These are phyloP conservation scores for Babesia bigemina DNA, from an alignment of 169 alveolate species.

Conservation along the genomic window DNA sequence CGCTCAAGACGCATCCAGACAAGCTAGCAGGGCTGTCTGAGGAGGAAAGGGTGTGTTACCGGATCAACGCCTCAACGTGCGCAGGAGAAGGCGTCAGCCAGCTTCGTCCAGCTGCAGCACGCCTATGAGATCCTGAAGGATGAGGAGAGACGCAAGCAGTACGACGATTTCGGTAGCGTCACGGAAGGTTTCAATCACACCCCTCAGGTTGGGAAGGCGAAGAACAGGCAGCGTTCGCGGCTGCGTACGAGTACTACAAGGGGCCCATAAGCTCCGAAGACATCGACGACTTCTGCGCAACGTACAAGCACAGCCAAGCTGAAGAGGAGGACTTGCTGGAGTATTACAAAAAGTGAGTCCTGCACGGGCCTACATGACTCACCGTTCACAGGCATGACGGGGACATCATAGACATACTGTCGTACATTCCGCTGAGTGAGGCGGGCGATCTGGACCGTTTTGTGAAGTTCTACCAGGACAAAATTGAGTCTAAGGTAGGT, in stretches of 20 bases:
- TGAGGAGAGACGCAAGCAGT: conserved; percentile 67
- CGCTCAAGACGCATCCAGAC: conserved; percentile 91
- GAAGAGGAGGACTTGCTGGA: conserved; percentile 77
- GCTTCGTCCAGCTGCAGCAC: conserved; percentile 73
- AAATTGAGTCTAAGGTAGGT: conserved; percentile 59
- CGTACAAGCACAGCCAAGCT: conserved; percentile 68
- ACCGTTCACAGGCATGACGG: conserved; percentile 59
- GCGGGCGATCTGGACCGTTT: conserved; percentile 66
- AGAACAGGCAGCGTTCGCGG: conserved; percentile 49
- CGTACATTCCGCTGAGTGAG: conserved; percentile 74
- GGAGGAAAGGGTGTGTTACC: conserved; percentile 25
- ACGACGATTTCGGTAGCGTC: conserved; percentile 71
- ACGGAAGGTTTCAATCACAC: neutral
- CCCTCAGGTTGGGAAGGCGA: conserved; percentile 70
- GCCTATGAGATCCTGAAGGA: conserved; percentile 79
- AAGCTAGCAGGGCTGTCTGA: conserved; percentile 71
- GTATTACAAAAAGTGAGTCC: conserved; percentile 68
- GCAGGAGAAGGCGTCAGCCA: conserved; percentile 68
- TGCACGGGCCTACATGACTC: neutral
- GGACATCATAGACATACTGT: conserved; percentile 63
- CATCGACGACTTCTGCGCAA: conserved; percentile 64
- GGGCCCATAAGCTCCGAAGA: conserved; percentile 62
- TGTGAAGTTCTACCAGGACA: conserved; percentile 50
- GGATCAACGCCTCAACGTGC: neutral
- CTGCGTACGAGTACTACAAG: conserved; percentile 68